phyloP scores from a whole-genome alignment of 2,329 filamentous ascomycete species.

The Triangularia verruculosa region DNA sequence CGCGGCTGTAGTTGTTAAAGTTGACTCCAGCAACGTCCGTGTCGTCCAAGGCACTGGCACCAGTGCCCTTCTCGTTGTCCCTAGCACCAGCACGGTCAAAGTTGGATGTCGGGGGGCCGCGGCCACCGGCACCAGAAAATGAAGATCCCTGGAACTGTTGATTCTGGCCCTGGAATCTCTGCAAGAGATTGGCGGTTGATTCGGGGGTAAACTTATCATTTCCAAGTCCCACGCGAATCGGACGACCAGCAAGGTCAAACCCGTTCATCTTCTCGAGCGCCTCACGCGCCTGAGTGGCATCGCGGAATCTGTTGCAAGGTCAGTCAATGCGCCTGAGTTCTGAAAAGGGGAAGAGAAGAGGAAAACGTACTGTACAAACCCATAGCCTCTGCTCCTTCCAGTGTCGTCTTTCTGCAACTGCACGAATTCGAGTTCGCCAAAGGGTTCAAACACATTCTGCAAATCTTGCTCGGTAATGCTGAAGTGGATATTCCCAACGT shows the following conservation, averaged over 20 bases:
- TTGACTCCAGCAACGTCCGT: conserved; percentile 97
- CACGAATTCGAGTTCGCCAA: conserved; percentile 95
- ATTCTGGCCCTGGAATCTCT: conserved; percentile 84
- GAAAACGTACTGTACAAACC: conserved; percentile 88
- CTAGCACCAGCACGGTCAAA: conserved; percentile 90
- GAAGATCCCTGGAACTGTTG: conserved; percentile 80
- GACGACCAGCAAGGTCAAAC: conserved; percentile 94
- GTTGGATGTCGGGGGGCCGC: conserved; percentile 77
- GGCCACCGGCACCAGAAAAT: conserved; percentile 86
- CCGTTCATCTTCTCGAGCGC: conserved; percentile 99
- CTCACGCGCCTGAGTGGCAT: conserved; percentile 86
- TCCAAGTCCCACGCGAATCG: conserved; percentile 96
- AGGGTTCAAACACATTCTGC: conserved; percentile 94
- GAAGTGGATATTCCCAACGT: conserved; percentile 99
- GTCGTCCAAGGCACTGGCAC: conserved; percentile 92
- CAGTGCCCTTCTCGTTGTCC: conserved; percentile 84
- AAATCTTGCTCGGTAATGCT: conserved; percentile 96
- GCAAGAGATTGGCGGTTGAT: conserved; percentile 86
- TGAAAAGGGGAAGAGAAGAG: not conserved
- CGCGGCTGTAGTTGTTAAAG: conserved; percentile 98
- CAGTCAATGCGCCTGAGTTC: not conserved
- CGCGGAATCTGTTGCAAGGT: conserved; percentile 66
- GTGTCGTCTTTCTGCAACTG: conserved; percentile 95
- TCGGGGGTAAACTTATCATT: conserved; percentile 99
- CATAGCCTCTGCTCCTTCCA: conserved; percentile 88